These are phyloP conservation scores for Pestalotiopsis sp. DNA, from an alignment of 2,329 filamentous ascomycete genomes.

Conservation along the genomic window DNA sequence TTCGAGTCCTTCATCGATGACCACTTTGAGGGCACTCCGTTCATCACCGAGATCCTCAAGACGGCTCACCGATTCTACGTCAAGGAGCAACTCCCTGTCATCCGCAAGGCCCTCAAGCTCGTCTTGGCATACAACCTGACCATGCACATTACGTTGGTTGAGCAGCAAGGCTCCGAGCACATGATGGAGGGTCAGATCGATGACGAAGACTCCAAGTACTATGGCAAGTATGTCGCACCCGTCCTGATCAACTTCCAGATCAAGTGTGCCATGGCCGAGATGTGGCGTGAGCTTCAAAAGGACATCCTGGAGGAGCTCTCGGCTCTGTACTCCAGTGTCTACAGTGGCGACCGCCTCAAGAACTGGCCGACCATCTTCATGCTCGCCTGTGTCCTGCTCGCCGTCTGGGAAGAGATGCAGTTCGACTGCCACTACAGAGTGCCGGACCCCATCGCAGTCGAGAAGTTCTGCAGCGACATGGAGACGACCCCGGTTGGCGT, in stretches of 20 bases:
- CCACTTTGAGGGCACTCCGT: constrained; percentile 93
- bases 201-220: constrained; percentile 82
- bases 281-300: constrained; percentile 97
- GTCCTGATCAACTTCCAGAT: constrained; percentile 99
- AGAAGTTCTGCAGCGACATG: constrained; percentile 97
- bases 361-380: constrained; percentile 99
- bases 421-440: constrained; percentile 97
- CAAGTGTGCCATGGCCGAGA: constrained; percentile 93
- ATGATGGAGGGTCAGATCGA: constrained; percentile 79
- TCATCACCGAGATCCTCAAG: constrained; percentile 94
- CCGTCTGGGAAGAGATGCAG: constrained; percentile 98
- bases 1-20: constrained; percentile 95
- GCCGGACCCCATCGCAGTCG: constrained; percentile 77
- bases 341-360: constrained; percentile 95
- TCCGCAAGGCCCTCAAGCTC: constrained; percentile 93
- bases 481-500: constrained; percentile 94
- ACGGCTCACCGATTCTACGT: constrained; percentile 91
- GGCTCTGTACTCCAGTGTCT: constrained; percentile 91
- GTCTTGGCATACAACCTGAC: constrained; percentile 96
- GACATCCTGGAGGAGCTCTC: constrained; percentile 95
- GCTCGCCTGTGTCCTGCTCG: constrained; percentile 86
- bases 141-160: constrained; percentile 89
- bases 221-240: constrained; percentile 85
- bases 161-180: constrained; percentile 82
- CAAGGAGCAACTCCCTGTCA: constrained; percentile 83